These are phyloP conservation scores for Capsicum rhomboideum DNA, from an alignment of 257 asterid species.

Conservation along the genomic window DNA sequence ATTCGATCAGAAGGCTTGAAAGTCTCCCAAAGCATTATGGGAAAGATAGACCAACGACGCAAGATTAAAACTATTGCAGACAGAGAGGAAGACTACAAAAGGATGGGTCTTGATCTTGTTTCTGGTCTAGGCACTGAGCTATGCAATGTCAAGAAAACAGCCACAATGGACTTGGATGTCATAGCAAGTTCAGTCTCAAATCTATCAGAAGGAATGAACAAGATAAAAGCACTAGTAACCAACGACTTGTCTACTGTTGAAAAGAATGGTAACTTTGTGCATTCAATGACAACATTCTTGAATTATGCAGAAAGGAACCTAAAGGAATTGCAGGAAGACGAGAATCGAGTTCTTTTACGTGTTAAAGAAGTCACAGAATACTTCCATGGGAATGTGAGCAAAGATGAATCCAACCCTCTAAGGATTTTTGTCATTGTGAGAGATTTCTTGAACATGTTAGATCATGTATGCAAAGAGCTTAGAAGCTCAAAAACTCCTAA, in stretches of 20 bases:
- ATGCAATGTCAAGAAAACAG: constrained; percentile 89
- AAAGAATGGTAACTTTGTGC: constrained; percentile 45
- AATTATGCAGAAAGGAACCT: constrained; percentile 46
- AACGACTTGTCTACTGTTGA: constrained; percentile 39
- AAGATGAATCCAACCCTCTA: constrained; percentile 73
- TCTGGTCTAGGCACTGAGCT: constrained; percentile 67
- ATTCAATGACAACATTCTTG: constrained; percentile 50
- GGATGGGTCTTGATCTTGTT: constrained; percentile 88
- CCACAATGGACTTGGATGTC: constrained; percentile 73
- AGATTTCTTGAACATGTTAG: constrained; percentile 82
- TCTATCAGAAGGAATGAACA: constrained; percentile 37
- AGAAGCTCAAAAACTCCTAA: constrained; percentile 39
- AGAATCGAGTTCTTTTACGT: constrained; percentile 46
- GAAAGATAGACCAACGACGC: constrained; percentile 54
- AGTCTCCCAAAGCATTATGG: constrained; percentile 91
- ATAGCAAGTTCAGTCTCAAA: constrained; percentile 73
- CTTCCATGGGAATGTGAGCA: constrained; percentile 87
- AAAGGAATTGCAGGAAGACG: constrained; percentile 66
- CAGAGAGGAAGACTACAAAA: constrained; percentile 63
- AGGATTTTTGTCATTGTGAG: constrained; percentile 83
- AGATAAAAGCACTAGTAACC: constrained; percentile 28
- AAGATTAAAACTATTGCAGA: constrained; percentile 28
- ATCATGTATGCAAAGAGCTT: constrained; percentile 84
- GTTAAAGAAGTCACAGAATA: constrained; percentile 82
- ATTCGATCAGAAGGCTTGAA: constrained; percentile 79